Evolutionary conservation across 106 monocot genomes (phyloP), one percentile per base, ranked within the genome.

Genomic region (Dioscorea dumetorum): DNA sequence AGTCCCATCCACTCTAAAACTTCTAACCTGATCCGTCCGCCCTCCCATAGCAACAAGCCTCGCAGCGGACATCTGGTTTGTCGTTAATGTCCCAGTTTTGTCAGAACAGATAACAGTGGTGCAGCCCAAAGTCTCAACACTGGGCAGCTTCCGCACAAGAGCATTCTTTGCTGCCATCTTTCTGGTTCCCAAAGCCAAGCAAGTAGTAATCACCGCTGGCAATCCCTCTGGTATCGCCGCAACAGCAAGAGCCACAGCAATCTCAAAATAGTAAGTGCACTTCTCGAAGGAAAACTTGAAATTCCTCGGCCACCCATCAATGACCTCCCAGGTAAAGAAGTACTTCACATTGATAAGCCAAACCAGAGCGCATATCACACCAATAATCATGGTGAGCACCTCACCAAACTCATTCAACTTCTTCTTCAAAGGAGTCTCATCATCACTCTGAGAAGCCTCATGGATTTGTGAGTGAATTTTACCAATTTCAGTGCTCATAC

Each of bases 61-160:
- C 22, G 81, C 81, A 5, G 81, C 93, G n/a, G 93, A 89, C 93
- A 94, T 94, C 72, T 94, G 93, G 65, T 94, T 94, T 6, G 93
- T 94, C 2, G 93, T 94, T 53, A 94, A 61, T 18, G 93, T 94
- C 13, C 93, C 93, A 2, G 93, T 90, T 69, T 90, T 90, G 76
- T 90, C 90, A 41, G 90, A 90, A 63, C 90, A 90, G 32, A 90
- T 90, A 5, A 90, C 90, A 52, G 90, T 90, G 1, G 90, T 90
- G 73, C 90, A 90, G 16, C 90, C 90, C 68, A 94, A 68, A 70
- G 93, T 94, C 71, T 94, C 93, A 17, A 94, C 93, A 82, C 93
- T 94, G 0, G 93, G 93, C 22, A 94, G 68, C 73, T 94, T 94
- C 71, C 93, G 72, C 7, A 94, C 89, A 13, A 94, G 68, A 1